Evolutionary conservation across 371 early-diverging fungal genomes (phyloP).

Genomic region (Dinochytrium kinnereticum): DNA sequence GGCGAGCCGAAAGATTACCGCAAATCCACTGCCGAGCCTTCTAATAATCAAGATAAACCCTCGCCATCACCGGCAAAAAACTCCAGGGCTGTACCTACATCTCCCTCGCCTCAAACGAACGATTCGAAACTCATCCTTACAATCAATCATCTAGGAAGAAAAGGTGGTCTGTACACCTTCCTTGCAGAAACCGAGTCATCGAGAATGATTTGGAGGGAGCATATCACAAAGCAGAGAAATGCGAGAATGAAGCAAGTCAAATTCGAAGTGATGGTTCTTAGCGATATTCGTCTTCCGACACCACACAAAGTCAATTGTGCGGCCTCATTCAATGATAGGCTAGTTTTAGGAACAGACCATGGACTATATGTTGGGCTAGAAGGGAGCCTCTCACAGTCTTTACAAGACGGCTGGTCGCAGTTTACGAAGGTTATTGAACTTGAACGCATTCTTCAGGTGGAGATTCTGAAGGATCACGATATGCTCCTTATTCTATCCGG

Average conservation of each 20-base stretch:
- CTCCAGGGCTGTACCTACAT: background rate
- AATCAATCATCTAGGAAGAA: slow-evolving; percentile 77
- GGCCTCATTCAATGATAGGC: slow-evolving; percentile 58
- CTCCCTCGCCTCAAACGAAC: background rate
- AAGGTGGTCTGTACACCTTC: slow-evolving; percentile 66
- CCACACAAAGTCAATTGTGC: slow-evolving; percentile 73
- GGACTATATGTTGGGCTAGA: slow-evolving; percentile 71
- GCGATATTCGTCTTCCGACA: slow-evolving; percentile 31
- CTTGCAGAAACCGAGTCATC: slow-evolving; percentile 76
- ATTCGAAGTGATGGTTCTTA: slow-evolving; percentile 63
- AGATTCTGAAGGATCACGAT: slow-evolving; percentile 75
- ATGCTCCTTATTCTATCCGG: slow-evolving; percentile 79
- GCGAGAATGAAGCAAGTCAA: slow-evolving; percentile 34
- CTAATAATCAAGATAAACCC: background rate
- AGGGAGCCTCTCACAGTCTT: background rate
- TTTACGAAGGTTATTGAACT: slow-evolving; percentile 67
- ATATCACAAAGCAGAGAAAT: slow-evolving; percentile 68
- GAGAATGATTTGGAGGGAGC: slow-evolving; percentile 81
- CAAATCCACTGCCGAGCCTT: slow-evolving; percentile 1
- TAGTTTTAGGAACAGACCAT: slow-evolving; percentile 78
- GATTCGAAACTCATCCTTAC: slow-evolving; percentile 49
- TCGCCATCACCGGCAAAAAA: background rate
- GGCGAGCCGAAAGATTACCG: slow-evolving; percentile 8
- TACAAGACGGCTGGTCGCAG: slow-evolving; percentile 7
- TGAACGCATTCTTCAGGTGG: slow-evolving; percentile 86